Percentiles rank a stretch among this genome's conserved stretches.
Conservation (phyloP, 768 basidiomycete species). For the Auricularia heimuer region DNA sequence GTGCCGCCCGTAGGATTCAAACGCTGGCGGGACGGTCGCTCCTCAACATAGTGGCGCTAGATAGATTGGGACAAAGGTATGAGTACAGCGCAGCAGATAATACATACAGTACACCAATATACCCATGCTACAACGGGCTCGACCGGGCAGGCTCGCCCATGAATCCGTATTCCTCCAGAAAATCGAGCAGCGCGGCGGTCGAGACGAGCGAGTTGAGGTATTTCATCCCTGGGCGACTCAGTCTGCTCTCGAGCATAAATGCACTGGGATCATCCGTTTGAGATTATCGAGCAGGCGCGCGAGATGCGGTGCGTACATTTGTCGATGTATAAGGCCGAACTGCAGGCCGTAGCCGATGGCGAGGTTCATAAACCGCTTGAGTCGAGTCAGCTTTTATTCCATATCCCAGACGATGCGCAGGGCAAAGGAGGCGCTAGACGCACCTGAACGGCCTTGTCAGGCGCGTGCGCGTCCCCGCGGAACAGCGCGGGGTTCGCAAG, state of each 20-base stretch:
- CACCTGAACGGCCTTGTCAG: conserved; percentile 25
- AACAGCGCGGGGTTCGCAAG: conserved; percentile 36
- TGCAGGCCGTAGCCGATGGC: conserved; percentile 26
- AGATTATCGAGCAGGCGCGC: conserved; percentile 12
- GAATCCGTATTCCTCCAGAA: conserved; percentile 13
- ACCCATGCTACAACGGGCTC: background rate
- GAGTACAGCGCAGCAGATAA: too few species aligned
- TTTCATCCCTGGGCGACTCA: conserved; percentile 21
- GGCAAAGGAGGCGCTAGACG: too few species aligned
- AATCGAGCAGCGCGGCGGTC: conserved; percentile 27
- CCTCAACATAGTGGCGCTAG: too few species aligned
- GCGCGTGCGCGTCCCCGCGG: conserved; percentile 27
- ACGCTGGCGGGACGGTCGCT: too few species aligned
- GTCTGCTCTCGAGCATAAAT: conserved; percentile 9
- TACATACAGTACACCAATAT: too few species aligned
- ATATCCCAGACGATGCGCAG: too few species aligned
- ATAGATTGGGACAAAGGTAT: too few species aligned
- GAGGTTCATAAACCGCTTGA: conserved; percentile 25
- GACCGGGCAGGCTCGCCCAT: background rate
- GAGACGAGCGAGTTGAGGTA: conserved; percentile 28
- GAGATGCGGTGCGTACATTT: conserved; percentile 31
- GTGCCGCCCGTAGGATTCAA: too few species aligned
- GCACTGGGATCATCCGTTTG: background rate
- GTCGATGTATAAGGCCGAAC: conserved; percentile 34
- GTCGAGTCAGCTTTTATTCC: background rate